Evolutionary conservation across 257 asterid genomes (phyloP), one percentile per base, ranked within the genome.

Genomic region (Fraxinus anomala): DNA sequence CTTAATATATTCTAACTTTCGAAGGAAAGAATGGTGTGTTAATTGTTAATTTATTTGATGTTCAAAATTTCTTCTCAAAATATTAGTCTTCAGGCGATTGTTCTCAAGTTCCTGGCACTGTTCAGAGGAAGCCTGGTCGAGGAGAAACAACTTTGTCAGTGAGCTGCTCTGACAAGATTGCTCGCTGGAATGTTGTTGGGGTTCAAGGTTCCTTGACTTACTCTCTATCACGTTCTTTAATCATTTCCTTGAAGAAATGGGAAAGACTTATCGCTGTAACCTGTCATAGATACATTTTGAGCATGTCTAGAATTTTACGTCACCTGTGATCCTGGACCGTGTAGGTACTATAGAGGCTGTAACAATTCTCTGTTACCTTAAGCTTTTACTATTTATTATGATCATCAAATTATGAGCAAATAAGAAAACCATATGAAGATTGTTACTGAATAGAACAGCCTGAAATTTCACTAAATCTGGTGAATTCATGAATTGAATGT

Each of bases 81-180:
- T 3, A 8, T 70, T 73, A 77, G 68, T 74, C 59, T 81, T 66
- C 81, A 78, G 92, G 77, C 56, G 81, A 70, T 77, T 71, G 70
- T 81, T 67, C 84, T 80, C 79, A 77, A 74, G 84, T 72, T 61
- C 75, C 79, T 68, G 90, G 99, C 73, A 88, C 93, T 33, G 97
- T 91, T 83, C 91, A 86, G 78, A 89, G 97, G 90, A 95, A 91
- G 85, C 99, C 99, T 68, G 99, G 99, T 14, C 96, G 97, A 80
- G 99, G 99, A 70, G 97, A 95, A 82, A 86, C 97, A 42, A 93
- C 99, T 63, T 86, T 91, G 87, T 93, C 99, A 3, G 97, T 93
- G 40, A 93, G 99, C 92, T 95, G 98, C 89, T 91, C 97, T 82
- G 98, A 95, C 81, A 95, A 95, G 91, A 93, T 95, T 86, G 96